Conservation (phyloP, 2,329 filamentous ascomycete genomes). For the Aureobasidium leucospermi region DNA sequence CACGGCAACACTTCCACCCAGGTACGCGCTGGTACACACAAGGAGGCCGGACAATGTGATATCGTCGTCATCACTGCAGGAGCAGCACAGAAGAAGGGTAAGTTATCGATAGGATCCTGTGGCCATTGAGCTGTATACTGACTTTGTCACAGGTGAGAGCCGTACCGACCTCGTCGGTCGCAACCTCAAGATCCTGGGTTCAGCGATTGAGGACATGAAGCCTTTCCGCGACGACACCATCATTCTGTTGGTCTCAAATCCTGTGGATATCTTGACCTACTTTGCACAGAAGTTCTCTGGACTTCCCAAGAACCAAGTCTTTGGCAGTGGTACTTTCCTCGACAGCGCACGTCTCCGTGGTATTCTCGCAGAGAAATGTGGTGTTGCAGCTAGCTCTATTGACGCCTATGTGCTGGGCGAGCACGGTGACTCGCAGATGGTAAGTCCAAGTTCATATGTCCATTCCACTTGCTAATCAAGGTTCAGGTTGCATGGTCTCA, state of each 20-base stretch:
- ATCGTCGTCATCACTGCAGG: constrained; percentile 50
- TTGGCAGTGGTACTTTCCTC: constrained; percentile 48
- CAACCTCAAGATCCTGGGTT: constrained; percentile 42
- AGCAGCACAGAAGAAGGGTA: constrained; percentile 41
- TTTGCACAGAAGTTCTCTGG: constrained; percentile 42
- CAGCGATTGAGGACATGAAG: constrained; percentile 42
- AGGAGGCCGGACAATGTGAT: constrained; percentile 47
- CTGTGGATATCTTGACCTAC: constrained; percentile 48
- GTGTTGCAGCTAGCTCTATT: constrained; percentile 33
- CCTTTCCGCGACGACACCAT: constrained; percentile 43
- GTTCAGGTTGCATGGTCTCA: constrained; percentile 37
- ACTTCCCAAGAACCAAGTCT: constrained; percentile 42
- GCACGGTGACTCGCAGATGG: constrained; percentile 43
- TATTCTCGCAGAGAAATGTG: constrained; percentile 33
- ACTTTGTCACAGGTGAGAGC: constrained; percentile 28
- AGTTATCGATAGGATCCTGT: not conserved
- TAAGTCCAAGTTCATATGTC: constrained; percentile 17
- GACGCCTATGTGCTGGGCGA: constrained; percentile 43
- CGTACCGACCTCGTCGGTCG: constrained; percentile 40
- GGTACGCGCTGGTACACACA: constrained; percentile 38
- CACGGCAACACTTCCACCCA: constrained; percentile 36
- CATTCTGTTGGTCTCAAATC: constrained; percentile 47
- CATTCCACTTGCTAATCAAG: not conserved
- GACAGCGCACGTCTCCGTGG: constrained; percentile 45
- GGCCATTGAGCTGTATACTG: not conserved